Percentiles rank a stretch among this genome's conserved stretches.
Conservation (phyloP, 2,329 filamentous ascomycete species). For the Aulographum hederae region DNA sequence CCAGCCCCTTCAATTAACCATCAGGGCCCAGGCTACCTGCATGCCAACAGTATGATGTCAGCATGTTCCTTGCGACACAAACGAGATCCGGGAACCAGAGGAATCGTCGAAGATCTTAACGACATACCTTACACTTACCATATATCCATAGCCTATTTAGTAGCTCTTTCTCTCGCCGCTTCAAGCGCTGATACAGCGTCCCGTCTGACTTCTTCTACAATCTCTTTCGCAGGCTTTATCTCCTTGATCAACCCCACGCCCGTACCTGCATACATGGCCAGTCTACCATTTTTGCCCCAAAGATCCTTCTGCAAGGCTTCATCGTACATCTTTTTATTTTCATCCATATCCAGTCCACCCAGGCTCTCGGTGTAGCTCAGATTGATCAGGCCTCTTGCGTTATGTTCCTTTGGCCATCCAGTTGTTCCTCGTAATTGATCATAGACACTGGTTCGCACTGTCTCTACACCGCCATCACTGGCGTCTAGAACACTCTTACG, state of each 20-base stretch:
- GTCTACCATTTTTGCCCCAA: slow-evolving; percentile 33
- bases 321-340: slow-evolving; percentile 26
- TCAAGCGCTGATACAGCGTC: background rate
- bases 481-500: slow-evolving; percentile 25
- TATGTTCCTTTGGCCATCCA: slow-evolving; percentile 38
- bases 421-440: slow-evolving; percentile 35
- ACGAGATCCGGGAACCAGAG: too few relatives aligned
- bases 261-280: slow-evolving; percentile 45
- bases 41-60: too few relatives aligned
- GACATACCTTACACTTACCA: too few relatives aligned
- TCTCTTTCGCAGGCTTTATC: slow-evolving; percentile 30
- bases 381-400: slow-evolving; percentile 40
- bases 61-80: too few relatives aligned
- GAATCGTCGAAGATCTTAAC: too few relatives aligned
- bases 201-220: slow-evolving; percentile 30
- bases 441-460: slow-evolving; percentile 31
- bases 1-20: too few relatives aligned
- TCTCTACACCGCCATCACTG: slow-evolving; percentile 32
- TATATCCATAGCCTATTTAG: too few relatives aligned
- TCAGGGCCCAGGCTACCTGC: too few relatives aligned
- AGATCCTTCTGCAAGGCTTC: slow-evolving; percentile 24
- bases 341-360: slow-evolving; percentile 21
- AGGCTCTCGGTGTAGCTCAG: slow-evolving; percentile 26
- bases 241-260: slow-evolving; percentile 39
- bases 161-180: too few relatives aligned